Conservation (phyloP, 2,329 filamentous ascomycete species). For the Pseudogymnoascus sp. region DNA sequence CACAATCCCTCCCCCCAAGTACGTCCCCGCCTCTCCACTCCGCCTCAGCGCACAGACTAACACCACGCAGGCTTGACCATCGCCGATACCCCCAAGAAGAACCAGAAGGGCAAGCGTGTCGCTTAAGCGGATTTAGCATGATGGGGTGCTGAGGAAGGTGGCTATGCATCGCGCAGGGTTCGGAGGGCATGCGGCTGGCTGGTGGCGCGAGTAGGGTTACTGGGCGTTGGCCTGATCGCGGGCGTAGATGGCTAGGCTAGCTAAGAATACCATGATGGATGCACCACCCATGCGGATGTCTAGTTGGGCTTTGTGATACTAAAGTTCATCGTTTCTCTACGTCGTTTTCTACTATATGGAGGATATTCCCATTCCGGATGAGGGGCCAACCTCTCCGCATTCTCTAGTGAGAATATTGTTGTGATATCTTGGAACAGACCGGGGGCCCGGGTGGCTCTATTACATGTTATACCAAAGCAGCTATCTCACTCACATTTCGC, state of each 20-base stretch:
- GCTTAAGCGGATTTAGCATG: conserved; percentile 20
- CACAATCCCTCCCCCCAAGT: conserved; percentile 96
- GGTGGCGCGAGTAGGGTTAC: not conserved
- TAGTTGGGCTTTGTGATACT: not conserved
- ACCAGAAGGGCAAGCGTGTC: conserved; percentile 36
- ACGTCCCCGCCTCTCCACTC: conserved; percentile 41
- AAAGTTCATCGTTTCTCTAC: not conserved
- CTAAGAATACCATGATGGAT: conserved; percentile 11
- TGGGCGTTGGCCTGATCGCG: conserved; percentile 6
- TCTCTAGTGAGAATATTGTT: not conserved
- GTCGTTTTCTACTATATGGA: not conserved
- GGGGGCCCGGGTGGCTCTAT: not conserved
- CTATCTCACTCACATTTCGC: not conserved
- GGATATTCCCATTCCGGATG: not conserved
- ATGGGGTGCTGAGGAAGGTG: conserved; percentile 9
- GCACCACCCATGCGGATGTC: conserved; percentile 1
- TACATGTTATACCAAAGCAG: not conserved
- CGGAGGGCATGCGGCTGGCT: conserved; percentile 3
- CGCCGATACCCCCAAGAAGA: conserved; percentile 55
- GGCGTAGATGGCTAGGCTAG: conserved; percentile 10
- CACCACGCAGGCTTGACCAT: conserved; percentile 45
- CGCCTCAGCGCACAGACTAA: conserved; percentile 33
- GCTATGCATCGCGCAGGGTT: not conserved
- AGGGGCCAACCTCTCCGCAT: not conserved
- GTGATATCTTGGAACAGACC: not conserved